A percentile compares a stretch with the other conserved stretches of the same genome.
Evolutionary conservation across 2,329 filamentous ascomycete genomes (phyloP).

Genomic region (Colletotrichum camelliae): DNA sequence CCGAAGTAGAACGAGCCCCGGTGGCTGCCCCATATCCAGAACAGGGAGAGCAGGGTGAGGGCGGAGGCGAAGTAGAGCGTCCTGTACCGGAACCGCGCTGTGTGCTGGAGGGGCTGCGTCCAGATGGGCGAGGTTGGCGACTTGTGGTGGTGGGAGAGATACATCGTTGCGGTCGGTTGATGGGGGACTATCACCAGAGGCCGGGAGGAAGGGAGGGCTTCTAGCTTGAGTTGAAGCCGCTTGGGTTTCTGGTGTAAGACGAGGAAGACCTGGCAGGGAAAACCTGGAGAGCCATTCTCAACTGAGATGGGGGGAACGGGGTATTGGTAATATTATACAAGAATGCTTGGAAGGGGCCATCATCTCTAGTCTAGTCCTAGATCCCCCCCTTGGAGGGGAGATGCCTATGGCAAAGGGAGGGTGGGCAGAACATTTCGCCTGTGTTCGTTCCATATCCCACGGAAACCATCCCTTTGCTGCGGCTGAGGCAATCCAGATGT

Average conservation of each 20-base stretch:
- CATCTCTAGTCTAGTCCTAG: background rate
- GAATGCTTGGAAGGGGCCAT: background rate
- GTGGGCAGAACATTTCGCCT: background rate
- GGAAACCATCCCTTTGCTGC: background rate
- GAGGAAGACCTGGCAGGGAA: background rate
- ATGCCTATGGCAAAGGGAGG: background rate
- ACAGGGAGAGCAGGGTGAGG: background rate
- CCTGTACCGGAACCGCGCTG: background rate
- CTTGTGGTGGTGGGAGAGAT: background rate
- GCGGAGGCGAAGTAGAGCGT: background rate
- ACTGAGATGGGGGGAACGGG: background rate
- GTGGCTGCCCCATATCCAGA: background rate
- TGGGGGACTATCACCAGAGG: background rate
- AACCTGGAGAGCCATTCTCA: background rate
- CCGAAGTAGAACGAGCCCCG: background rate
- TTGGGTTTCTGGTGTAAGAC: background rate
- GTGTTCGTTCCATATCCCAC: background rate
- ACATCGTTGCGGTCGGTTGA: background rate
- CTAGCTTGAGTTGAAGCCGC: background rate
- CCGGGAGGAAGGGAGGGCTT: background rate
- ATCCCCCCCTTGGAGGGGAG: background rate
- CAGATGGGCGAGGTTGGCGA: background rate
- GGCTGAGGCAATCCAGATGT: background rate
- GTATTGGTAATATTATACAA: background rate
- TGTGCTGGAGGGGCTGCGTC: background rate